Evolutionary conservation across 2,329 filamentous ascomycete genomes (phyloP).

Genomic region (Cladosporium sp.): DNA sequence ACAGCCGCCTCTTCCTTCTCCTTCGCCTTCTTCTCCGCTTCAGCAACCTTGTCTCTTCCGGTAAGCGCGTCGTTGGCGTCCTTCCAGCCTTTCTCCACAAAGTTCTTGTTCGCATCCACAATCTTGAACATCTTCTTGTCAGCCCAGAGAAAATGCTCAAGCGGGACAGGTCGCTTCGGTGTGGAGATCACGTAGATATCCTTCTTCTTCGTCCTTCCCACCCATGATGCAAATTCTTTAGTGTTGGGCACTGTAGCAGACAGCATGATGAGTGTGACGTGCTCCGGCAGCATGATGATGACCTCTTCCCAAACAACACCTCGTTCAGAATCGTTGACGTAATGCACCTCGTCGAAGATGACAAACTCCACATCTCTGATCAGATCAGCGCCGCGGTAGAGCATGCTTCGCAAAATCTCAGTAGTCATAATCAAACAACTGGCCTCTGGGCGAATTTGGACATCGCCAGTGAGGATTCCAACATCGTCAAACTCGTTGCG

Average conservation of each 20-base stretch:
- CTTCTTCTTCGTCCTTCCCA: conserved; percentile 95
- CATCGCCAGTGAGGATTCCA: conserved; percentile 92
- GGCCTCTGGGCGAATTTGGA: conserved; percentile 95
- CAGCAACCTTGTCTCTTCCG: conserved; percentile 72
- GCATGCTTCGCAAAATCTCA: conserved; percentile 95
- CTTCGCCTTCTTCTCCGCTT: conserved; percentile 39
- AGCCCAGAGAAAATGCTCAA: conserved; percentile 96
- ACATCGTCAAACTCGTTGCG: conserved; percentile 87
- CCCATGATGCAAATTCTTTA: conserved; percentile 96
- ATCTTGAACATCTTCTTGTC: conserved; percentile 91
- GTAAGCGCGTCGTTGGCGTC: conserved; percentile 78
- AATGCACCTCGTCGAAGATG: conserved; percentile 98
- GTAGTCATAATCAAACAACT: conserved; percentile 99
- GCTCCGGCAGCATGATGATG: conserved; percentile 98
- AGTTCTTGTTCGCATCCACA: conserved; percentile 86
- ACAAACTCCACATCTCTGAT: conserved; percentile 98
- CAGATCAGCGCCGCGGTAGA: conserved; percentile 90
- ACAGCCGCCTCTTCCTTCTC: conserved; percentile 44
- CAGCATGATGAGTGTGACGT: conserved; percentile 89
- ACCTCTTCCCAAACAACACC: conserved; percentile 99
- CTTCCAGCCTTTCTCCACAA: conserved; percentile 91
- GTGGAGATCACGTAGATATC: conserved; percentile 99
- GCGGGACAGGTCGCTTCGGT: conserved; percentile 84
- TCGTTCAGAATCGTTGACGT: conserved; percentile 92
- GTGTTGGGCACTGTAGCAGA: conserved; percentile 98